Evolutionary conservation across 345 rosid genomes (phyloP).

Genomic region (Acer campestre): DNA sequence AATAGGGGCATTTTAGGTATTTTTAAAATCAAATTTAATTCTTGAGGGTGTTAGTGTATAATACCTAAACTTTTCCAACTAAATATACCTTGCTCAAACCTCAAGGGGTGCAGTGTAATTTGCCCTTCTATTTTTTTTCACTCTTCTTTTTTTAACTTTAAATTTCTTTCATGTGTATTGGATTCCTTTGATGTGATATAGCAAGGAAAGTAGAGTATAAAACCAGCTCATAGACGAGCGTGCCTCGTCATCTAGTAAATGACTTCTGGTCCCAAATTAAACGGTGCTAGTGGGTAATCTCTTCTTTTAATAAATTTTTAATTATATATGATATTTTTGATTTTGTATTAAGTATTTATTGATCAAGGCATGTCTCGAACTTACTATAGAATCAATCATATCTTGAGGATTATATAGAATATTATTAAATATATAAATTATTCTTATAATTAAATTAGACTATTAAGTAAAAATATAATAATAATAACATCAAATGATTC

Average conservation of each 20-base stretch:
- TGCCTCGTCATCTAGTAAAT: constrained; percentile 16
- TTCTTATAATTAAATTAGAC: neutral
- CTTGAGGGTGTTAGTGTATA: no score
- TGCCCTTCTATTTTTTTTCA: no score
- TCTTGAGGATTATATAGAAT: neutral
- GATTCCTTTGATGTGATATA: constrained; percentile 55
- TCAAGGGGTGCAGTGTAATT: no score
- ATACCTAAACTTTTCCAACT: no score
- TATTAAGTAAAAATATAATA: neutral
- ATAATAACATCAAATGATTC: no score
- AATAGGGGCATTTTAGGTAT: no score
- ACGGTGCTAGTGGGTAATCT: constrained; percentile 14
- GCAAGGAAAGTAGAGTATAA: constrained; percentile 61
- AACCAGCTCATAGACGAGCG: constrained; percentile 47
- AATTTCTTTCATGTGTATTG: constrained; percentile 21
- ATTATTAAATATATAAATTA: neutral
- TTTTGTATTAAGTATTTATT: no score
- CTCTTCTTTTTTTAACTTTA: constrained; percentile 5
- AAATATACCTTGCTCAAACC: no score
- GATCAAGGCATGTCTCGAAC: no score
- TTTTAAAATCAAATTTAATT: no score
- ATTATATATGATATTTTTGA: no score
- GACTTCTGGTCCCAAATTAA: constrained; percentile 14
- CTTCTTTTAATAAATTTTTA: neutral
- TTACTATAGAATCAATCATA: no score